A percentile compares a stretch with the other conserved stretches of the same genome.
These are phyloP conservation scores for Huntiella moniliformis DNA, from an alignment of 2,329 filamentous ascomycete genomes.

Conservation along the genomic window DNA sequence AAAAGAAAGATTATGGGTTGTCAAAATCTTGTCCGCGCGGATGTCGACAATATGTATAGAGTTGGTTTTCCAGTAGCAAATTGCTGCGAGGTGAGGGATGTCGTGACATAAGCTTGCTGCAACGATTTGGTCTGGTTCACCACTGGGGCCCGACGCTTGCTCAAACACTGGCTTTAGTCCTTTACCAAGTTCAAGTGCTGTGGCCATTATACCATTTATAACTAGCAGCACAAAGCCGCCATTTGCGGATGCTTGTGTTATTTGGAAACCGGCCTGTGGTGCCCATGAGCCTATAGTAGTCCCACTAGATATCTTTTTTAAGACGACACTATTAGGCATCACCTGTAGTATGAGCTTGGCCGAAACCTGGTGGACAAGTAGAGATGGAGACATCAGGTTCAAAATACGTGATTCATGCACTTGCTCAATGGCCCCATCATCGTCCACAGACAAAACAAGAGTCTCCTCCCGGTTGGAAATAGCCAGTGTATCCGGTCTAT, in stretches of 20 bases:
- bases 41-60: slow-evolving; percentile 57
- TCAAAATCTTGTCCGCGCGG: slow-evolving; percentile 43
- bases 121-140: slow-evolving; percentile 51
- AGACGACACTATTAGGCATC: slow-evolving; percentile 40
- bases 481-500: slow-evolving; percentile 49
- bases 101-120: slow-evolving; percentile 58
- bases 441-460: slow-evolving; percentile 58
- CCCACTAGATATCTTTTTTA: slow-evolving; percentile 20
- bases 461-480: slow-evolving; percentile 73
- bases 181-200: slow-evolving; percentile 45
- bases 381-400: slow-evolving; percentile 47
- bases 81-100: slow-evolving; percentile 47
- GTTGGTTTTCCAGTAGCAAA: slow-evolving; percentile 78
- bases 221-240: slow-evolving; percentile 52
- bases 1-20: slow-evolving; percentile 41
- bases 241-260: slow-evolving; percentile 66
- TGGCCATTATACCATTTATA: slow-evolving; percentile 51
- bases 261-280: slow-evolving; percentile 18
- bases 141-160: background rate
- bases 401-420: slow-evolving; percentile 58
- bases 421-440: slow-evolving; percentile 68
- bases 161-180: background rate
- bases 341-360: slow-evolving; percentile 55
- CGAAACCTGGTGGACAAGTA: slow-evolving; percentile 33
- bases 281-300: background rate